Conservation (phyloP, 345 rosid species). For the Pistacia atlantica region DNA sequence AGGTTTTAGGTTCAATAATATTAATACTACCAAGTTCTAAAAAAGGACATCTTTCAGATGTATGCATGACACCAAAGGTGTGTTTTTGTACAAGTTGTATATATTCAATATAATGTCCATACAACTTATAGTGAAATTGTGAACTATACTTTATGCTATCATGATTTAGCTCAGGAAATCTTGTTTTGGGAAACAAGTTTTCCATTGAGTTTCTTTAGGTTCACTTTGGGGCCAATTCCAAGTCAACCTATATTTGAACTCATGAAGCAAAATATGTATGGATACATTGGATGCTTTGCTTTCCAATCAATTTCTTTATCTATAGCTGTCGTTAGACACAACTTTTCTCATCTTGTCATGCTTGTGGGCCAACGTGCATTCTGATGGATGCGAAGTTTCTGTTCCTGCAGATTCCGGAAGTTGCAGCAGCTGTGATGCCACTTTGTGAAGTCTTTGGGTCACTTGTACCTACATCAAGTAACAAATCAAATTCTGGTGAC, state of each 20-base stretch:
- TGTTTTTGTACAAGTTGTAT: neutral
- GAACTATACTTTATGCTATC: neutral
- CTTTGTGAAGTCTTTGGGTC: conserved; percentile 74
- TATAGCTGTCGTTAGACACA: neutral
- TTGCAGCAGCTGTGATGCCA: conserved; percentile 69
- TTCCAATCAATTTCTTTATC: neutral
- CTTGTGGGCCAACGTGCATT: conserved; percentile 7
- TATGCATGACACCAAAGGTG: neutral
- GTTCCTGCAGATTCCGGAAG: conserved; percentile 60
- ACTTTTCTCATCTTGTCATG: neutral
- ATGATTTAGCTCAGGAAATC: neutral
- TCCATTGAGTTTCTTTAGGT: neutral
- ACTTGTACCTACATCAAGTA: conserved; percentile 42
- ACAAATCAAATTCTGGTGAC: conserved; percentile 28
- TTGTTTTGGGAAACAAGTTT: neutral
- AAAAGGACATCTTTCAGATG: neutral
- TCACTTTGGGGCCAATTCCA: neutral
- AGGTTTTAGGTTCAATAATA: neutral
- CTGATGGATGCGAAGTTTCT: conserved; percentile 18
- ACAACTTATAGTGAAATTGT: neutral
- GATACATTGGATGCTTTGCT: neutral
- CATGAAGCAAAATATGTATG: neutral
- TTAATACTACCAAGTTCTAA: neutral
- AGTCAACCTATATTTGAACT: neutral
- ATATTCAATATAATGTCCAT: neutral